Evolutionary conservation across 2,329 filamentous ascomycete genomes (phyloP).

Genomic region (Colletotrichum sp.): DNA sequence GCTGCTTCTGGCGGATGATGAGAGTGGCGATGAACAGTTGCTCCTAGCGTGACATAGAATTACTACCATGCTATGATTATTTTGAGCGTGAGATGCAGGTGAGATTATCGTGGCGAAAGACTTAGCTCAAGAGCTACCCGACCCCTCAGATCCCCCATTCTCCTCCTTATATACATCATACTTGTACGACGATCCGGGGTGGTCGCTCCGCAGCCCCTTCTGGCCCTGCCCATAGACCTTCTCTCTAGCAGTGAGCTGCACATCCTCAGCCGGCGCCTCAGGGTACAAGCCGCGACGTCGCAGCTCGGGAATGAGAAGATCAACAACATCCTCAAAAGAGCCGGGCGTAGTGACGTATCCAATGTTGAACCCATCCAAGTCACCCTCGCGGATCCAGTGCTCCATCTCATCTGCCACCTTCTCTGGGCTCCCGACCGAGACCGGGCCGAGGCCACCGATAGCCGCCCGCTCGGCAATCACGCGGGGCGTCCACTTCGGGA

Average conservation of each 20-base stretch:
- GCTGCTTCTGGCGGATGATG: not conserved
- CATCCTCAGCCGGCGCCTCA: slow-evolving; percentile 31
- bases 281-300: slow-evolving; percentile 32
- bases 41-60: too few relatives aligned
- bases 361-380: slow-evolving; percentile 46
- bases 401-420: slow-evolving; percentile 51
- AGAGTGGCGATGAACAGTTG: not conserved
- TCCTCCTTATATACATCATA: slow-evolving; percentile 67
- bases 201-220: slow-evolving; percentile 59
- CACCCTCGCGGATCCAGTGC: slow-evolving; percentile 46
- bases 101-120: not conserved
- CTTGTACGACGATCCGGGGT: slow-evolving; percentile 63
- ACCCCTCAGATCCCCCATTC: not conserved
- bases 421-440: slow-evolving; percentile 40
- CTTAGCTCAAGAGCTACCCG: not conserved
- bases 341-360: slow-evolving; percentile 48
- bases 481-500: slow-evolving; percentile 49
- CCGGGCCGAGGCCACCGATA: slow-evolving; percentile 43
- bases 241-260: slow-evolving; percentile 58
- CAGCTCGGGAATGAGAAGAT: slow-evolving; percentile 34
- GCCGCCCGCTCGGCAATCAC: slow-evolving; percentile 44
- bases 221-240: slow-evolving; percentile 68
- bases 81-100: not conserved
- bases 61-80: not conserved
- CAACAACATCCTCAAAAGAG: slow-evolving; percentile 35